Evolutionary conservation across 75 land plant genomes (phyloP).

Genomic region (Sequoiadendron giganteum): DNA sequence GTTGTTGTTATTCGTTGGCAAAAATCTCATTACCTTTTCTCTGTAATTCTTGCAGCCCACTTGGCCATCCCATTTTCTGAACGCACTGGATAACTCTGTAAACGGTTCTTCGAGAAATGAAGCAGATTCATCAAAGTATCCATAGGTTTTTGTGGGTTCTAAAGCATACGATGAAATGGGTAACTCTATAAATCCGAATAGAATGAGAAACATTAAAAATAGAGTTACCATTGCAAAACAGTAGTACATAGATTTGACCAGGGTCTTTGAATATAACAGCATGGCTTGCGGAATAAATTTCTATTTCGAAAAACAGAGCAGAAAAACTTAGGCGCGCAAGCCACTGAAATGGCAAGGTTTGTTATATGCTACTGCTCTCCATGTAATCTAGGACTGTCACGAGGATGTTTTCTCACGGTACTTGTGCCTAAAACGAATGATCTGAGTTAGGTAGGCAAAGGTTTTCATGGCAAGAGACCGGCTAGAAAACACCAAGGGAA

Average conservation of each 20-base stretch:
- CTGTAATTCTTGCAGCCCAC: slow-evolving; percentile 67
- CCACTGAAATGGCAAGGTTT: neutral
- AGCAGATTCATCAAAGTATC: neutral
- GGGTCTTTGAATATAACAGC: slow-evolving; percentile 16
- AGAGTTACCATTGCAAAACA: slow-evolving; percentile 21
- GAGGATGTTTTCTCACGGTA: neutral
- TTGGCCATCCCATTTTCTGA: slow-evolving; percentile 64
- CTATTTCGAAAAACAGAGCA: neutral
- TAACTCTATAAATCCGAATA: slow-evolving; percentile 22
- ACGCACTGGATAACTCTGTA: slow-evolving; percentile 45
- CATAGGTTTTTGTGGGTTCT: neutral
- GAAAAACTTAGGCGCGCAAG: neutral
- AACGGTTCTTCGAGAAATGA: slow-evolving; percentile 33
- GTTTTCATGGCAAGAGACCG: too few species aligned
- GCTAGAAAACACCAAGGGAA: too few species aligned
- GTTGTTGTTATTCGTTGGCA: neutral
- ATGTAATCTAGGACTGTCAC: neutral
- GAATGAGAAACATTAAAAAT: slow-evolving; percentile 17
- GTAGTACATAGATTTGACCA: slow-evolving; percentile 14
- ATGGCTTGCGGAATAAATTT: neutral
- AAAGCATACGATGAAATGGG: slow-evolving; percentile 22
- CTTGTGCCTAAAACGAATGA: too few species aligned
- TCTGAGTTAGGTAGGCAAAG: too few species aligned
- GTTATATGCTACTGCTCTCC: neutral
- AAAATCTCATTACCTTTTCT: slow-evolving; percentile 14